Evolutionary conservation across 2,329 filamentous ascomycete species (phyloP), one percentile per base, ranked within the genome.

Genomic region (Clonostachys sp.): DNA sequence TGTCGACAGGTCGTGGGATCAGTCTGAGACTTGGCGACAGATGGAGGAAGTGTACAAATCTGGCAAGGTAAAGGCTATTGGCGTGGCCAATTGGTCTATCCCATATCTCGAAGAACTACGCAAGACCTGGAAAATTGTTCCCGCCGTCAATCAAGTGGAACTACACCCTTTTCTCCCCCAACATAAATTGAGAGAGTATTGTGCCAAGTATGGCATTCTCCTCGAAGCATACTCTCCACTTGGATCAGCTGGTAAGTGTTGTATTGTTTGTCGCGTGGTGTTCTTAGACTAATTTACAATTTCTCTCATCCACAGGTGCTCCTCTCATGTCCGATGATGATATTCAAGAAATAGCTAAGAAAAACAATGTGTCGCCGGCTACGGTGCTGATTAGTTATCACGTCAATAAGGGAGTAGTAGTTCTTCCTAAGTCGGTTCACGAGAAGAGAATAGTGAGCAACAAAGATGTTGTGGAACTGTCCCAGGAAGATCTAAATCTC

Each of bases 131-230:
- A 74, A 66, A 38, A 70, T 82, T 10, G 65, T 71, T 2, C 84
- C 84, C 2, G 80, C 80, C 3, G 76, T 78, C 55, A 87, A 87
- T 65, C 84, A 87, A 66, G 81, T 87, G 52, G 84, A 87, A 61
- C 80, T 81, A 45, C 83, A 87, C 61, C 82, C 84, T 3, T 85
- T 84, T 56, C 71, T 87, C 12, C 84, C 86, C 59, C 84, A 81
- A 58, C 66, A 67, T 3, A 70, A 77, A 16, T 65, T 88, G 30
- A 62, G 84, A 7, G 67, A 74, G 13, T 82, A 76, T 63, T 81
- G 76, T 65, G 64, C 75, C 46, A 61, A 72, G 53, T 77, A 84
- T 61, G 71, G 71, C 50, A 85, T 87, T 51, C 68, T 80, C 50
- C 62, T 86, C 42, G 77, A 81, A 56, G 82, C 82, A 5, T 86